These are phyloP conservation scores for Penstemon barbatus DNA, from an alignment of 257 asterid genomes.

Conservation along the genomic window DNA sequence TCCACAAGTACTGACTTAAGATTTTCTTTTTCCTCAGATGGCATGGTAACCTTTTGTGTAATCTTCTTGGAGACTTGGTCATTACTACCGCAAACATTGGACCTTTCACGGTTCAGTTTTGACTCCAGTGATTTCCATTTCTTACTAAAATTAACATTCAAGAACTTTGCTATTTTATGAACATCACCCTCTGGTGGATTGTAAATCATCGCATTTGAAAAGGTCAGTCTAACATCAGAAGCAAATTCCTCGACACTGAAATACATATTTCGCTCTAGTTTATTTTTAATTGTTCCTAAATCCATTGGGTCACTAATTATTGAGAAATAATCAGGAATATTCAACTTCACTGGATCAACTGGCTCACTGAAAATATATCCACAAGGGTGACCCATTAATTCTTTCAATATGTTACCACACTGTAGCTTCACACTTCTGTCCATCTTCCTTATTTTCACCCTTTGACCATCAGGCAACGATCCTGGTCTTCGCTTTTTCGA, in stretches of 20 bases:
- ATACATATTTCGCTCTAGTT: slow-evolving; percentile 54
- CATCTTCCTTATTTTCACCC: slow-evolving; percentile 53
- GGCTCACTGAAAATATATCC: slow-evolving; percentile 55
- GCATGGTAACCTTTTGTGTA: slow-evolving; percentile 29
- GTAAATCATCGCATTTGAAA: slow-evolving; percentile 71
- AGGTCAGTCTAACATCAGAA: slow-evolving; percentile 68
- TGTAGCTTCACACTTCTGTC: slow-evolving; percentile 51
- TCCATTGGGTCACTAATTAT: slow-evolving; percentile 77
- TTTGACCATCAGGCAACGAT: slow-evolving; percentile 32
- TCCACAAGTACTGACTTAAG: slow-evolving; percentile 43
- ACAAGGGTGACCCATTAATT: slow-evolving; percentile 42
- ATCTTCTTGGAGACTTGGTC: slow-evolving; percentile 28
- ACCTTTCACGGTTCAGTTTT: slow-evolving; percentile 34
- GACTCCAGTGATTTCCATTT: slow-evolving; percentile 58
- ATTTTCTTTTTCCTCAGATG: slow-evolving; percentile 39
- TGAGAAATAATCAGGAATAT: slow-evolving; percentile 73
- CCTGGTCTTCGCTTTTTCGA: slow-evolving; percentile 55
- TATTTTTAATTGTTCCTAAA: slow-evolving; percentile 66
- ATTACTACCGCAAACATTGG: slow-evolving; percentile 17
- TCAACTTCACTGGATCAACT: slow-evolving; percentile 70
- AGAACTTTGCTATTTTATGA: slow-evolving; percentile 54
- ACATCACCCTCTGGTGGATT: slow-evolving; percentile 56
- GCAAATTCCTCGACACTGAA: slow-evolving; percentile 59
- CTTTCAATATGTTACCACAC: slow-evolving; percentile 49
- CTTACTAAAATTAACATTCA: slow-evolving; percentile 44